Evolutionary conservation across 768 basidiomycete genomes (phyloP).

Genomic region (Aureoboletus auriporus): DNA sequence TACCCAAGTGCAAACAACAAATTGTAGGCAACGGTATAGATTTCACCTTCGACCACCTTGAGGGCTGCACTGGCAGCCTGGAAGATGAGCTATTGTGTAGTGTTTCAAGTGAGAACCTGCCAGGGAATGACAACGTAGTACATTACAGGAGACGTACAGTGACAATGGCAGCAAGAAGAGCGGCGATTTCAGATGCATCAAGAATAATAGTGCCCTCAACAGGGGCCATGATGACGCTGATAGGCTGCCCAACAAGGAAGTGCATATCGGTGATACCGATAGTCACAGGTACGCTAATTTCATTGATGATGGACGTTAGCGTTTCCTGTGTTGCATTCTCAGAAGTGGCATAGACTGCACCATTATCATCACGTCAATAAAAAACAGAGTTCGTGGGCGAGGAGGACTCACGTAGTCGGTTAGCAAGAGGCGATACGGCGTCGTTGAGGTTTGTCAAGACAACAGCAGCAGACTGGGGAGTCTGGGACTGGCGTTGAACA

Average conservation of each 20-base stretch:
- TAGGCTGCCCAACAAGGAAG: slow-evolving; percentile 3
- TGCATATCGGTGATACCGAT: slow-evolving; percentile 4
- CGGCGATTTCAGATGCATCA: slow-evolving; percentile 2
- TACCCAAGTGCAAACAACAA: slow-evolving; percentile 3
- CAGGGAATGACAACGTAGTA: background rate
- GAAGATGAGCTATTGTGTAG: slow-evolving; percentile 10
- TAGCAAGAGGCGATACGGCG: slow-evolving; percentile 5
- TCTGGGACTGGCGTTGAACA: slow-evolving; percentile 1
- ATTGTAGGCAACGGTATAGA: background rate
- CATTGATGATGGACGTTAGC: slow-evolving; percentile 4
- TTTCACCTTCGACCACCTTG: slow-evolving; percentile 1
- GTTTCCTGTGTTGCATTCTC: slow-evolving; percentile 9
- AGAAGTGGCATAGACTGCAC: slow-evolving; percentile 8
- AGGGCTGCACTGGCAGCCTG: slow-evolving; percentile 1
- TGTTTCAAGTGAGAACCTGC: background rate
- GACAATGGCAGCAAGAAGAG: background rate
- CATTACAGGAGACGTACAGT: slow-evolving; percentile 1
- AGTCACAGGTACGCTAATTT: slow-evolving; percentile 5
- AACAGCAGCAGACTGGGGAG: slow-evolving; percentile 2
- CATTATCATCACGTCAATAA: background rate
- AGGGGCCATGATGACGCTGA: background rate
- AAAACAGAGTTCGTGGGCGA: background rate
- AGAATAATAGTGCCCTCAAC: slow-evolving; percentile 1
- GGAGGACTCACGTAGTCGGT: slow-evolving; percentile 7
- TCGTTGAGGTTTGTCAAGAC: slow-evolving; percentile 2